Evolutionary conservation across 2,329 filamentous ascomycete genomes (phyloP).

Genomic region (Alternaria sp.): DNA sequence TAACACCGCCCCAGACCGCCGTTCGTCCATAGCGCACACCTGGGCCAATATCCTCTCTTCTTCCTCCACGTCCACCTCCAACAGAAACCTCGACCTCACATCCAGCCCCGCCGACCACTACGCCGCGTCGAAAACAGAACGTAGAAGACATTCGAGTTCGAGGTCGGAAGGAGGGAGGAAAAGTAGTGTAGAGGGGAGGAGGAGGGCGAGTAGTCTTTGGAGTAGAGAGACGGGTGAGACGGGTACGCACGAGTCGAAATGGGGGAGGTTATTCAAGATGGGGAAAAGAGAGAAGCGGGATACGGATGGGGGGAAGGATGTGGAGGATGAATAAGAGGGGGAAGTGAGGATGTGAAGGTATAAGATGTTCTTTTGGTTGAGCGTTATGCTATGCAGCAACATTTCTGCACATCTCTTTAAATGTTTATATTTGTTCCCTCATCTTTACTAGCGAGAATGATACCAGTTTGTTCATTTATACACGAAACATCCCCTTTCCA

Average conservation of each 20-base stretch:
- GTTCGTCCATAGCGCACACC: slow-evolving; percentile 13
- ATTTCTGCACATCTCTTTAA: neutral
- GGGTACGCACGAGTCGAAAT: no score
- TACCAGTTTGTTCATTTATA: neutral
- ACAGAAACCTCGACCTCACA: neutral
- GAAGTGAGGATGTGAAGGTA: neutral
- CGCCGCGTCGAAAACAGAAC: slow-evolving; percentile 8
- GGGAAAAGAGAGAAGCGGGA: no score
- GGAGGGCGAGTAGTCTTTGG: neutral
- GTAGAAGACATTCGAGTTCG: neutral
- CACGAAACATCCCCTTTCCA: neutral
- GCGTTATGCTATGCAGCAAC: neutral
- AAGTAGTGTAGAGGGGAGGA: neutral
- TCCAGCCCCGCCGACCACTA: slow-evolving; percentile 13
- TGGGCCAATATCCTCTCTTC: slow-evolving; percentile 11
- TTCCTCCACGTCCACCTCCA: neutral
- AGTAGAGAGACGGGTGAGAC: neutral
- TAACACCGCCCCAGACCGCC: slow-evolving; percentile 6
- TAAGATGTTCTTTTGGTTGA: neutral
- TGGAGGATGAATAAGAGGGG: neutral
- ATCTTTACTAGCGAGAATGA: neutral
- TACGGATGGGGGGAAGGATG: neutral
- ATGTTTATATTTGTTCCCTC: neutral
- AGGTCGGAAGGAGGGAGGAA: slow-evolving; percentile 1
- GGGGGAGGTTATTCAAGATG: no score